phyloP scores from a whole-genome alignment of 2,329 filamentous ascomycete species.

The Hymenoscyphus repandus region DNA sequence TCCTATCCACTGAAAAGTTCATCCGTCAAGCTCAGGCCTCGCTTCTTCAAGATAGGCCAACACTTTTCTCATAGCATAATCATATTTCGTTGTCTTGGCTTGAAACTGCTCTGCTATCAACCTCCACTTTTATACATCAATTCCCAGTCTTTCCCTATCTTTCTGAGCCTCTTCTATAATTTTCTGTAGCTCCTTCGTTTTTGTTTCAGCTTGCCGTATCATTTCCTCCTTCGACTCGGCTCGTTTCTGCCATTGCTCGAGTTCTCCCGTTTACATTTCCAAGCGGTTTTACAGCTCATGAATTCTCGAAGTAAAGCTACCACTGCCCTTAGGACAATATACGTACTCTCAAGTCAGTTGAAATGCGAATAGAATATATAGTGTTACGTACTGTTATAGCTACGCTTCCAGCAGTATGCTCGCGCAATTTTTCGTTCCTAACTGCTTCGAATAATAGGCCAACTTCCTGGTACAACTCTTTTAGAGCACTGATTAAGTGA shows the following conservation, averaged over 20 bases:
- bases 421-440: background rate
- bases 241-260: constrained; percentile 1
- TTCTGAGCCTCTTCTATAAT: background rate
- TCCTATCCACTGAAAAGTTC: background rate
- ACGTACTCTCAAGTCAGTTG: constrained; percentile 2
- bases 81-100: constrained; percentile 1
- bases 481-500: constrained; percentile 7
- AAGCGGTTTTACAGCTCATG: constrained; percentile 4
- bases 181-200: background rate
- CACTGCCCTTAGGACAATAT: background rate
- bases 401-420: background rate
- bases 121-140: constrained; percentile 1
- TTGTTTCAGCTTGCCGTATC: background rate
- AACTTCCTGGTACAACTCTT: constrained; percentile 8
- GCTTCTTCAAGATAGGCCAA: background rate
- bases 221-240: background rate
- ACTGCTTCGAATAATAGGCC: constrained; percentile 7
- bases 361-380: background rate
- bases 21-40: background rate
- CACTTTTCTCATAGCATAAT: background rate
- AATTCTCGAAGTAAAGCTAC: constrained; percentile 6
- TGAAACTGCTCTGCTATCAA: background rate
- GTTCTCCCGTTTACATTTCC: background rate
- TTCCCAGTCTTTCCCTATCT: constrained; percentile 3
- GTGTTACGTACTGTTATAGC: background rate